phyloP scores from a whole-genome alignment of 192 early-diverging fungal genomes.

The Backusella westeae region DNA sequence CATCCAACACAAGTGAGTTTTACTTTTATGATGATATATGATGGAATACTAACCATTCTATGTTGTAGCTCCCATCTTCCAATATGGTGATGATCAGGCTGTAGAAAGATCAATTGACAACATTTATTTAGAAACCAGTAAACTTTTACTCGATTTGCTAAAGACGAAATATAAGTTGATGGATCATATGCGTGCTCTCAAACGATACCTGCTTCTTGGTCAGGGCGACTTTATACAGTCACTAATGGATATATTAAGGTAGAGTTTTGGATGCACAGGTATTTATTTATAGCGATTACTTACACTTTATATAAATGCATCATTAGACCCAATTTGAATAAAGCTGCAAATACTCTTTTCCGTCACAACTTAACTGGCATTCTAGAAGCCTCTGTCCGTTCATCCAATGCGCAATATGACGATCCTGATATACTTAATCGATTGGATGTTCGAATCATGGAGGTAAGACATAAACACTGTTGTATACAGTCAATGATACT shows the following conservation, averaged over 20 bases:
- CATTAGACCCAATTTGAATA: constrained; percentile 47
- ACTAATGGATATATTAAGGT: constrained; percentile 84
- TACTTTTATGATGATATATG: too few relatives aligned
- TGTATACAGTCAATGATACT: constrained; percentile 11
- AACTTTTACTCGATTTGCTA: constrained; percentile 78
- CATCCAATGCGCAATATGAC: constrained; percentile 89
- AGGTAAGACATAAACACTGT: constrained; percentile 39
- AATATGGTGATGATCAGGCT: constrained; percentile 64
- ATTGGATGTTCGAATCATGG: constrained; percentile 77
- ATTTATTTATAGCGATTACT: not conserved
- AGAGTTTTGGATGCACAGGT: not conserved
- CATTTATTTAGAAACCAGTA: constrained; percentile 69
- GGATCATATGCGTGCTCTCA: constrained; percentile 84
- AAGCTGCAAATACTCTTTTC: constrained; percentile 71
- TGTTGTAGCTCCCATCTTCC: constrained; percentile 37
- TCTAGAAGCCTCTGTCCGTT: constrained; percentile 79
- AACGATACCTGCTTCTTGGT: constrained; percentile 86
- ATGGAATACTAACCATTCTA: too few relatives aligned
- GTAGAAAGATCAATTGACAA: constrained; percentile 75
- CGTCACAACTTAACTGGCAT: constrained; percentile 88
- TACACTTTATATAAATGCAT: not conserved
- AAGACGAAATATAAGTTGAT: constrained; percentile 76
- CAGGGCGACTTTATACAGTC: constrained; percentile 95
- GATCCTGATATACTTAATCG: constrained; percentile 69
- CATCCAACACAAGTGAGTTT: not conserved